Base-by-base conservation (phyloP, 2,329 filamentous ascomycete genomes). In the Colletotrichum echinochloae region DNA sequence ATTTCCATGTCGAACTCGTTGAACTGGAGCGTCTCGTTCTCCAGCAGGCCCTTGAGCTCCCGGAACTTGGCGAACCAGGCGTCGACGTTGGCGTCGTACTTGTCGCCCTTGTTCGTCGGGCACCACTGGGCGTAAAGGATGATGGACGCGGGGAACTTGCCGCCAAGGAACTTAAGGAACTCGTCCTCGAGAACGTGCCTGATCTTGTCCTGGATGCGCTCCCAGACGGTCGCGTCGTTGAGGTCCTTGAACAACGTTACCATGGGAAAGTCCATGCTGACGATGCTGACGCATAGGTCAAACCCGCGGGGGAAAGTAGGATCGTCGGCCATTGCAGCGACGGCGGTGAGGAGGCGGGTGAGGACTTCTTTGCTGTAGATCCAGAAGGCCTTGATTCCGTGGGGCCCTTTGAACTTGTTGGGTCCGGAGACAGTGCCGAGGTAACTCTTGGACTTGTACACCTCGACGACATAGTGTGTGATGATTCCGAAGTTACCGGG, bases 401-500 rank as follows among this genome's bases (percentile, higher is more conserved):
- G 74, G 4, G 83, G 82, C 8, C 82, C 83, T 23, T 76, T 72
- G 30, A 65, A 68, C n/a, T n/a, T 30, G 14, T 68, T 65, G 3
- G 60, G 66, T 1, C 66, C 66, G 7, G 54, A 52, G 9, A 65
- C 54, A 2, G 66, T 65, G 4, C 60, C 66, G 7, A 68, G 1
- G 28, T 68, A 68, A 2, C 60, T 68, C 3, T 59, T 65, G 64
- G 72, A 73, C 1, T 72, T 66, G 28, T 83, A 81, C 26, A 82
- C 81, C 69, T 84, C 79, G 35, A 85, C 77, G 0, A 86, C 89
- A 77, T 88, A 83, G 8, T 87, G 88, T 0, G 84, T 82, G 4
- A 90, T 83, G 4, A 90, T 81, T 1, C 85, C 89, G 60, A 88
- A 87, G 41, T 86, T 90, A 1, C 87, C 88, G 0, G 85, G 86